Base-by-base conservation (phyloP, 495 filamentous ascomycete genomes). In the Penicillium longicatenatum region DNA sequence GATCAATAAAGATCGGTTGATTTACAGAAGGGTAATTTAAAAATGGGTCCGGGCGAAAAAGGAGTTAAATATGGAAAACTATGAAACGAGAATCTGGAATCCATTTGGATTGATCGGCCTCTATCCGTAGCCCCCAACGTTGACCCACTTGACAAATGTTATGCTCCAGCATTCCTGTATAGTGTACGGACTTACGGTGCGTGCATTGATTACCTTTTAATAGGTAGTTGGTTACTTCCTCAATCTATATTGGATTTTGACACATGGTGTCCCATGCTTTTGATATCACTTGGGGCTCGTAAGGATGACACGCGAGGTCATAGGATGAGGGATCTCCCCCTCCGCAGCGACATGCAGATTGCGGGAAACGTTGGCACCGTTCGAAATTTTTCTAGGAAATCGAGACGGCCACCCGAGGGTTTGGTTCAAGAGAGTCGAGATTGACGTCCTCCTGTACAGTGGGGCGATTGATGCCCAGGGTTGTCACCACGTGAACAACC, bases 1-100 rank as follows among this genome's bases (percentile, higher is more conserved):
- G 43, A 50, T 57, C 50, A 58, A 54, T 54, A 50, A 50, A 29
- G 54, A 54, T 54, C 43, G 55, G 37, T 26, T 54, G 39, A 37
- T 51, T 50, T 3, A 43, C 37, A 47, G 54, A 30, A 57, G 24
- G 17, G 58, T 26, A 52, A 56, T 60, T 54, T 53, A 46, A 50
- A 54, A 54, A 45, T 54, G 52, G 52, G 52, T 44, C 52, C 22
- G 17, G 24, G 10, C 44, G 11, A 48, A 14, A 45, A 52, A 11
- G n/a, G 31, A 30, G 24, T 19, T 17, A 50, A 17, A 14, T 20
- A 31, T 41, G n/a, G 31, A 39, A 52, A 52, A 8, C 16, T 8
- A 35, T 9, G 37, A 30, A 51, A 35, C 22, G 22, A 35, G 17
- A 24, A 37, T 24, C 16, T 8, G 10, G 16, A 11, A n/a, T n/a